These are phyloP conservation scores for Lathyrus oleraceus DNA, from an alignment of 306 rosid genomes.

Conservation along the genomic window DNA sequence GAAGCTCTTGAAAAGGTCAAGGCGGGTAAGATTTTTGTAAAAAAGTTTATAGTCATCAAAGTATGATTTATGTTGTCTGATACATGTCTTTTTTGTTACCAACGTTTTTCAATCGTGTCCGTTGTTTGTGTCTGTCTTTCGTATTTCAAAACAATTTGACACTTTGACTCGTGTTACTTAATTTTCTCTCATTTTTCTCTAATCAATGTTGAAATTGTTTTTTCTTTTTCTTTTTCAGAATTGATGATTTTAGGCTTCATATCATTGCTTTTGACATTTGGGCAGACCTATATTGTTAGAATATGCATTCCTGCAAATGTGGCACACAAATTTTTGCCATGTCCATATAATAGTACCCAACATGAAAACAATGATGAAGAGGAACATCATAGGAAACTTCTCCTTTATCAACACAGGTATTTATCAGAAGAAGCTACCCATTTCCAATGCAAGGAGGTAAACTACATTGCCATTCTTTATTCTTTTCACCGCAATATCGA, in stretches of 20 bases:
- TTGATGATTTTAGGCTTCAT: constrained; percentile 95
- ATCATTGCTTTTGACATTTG: constrained; percentile 81
- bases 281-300: constrained; percentile 72
- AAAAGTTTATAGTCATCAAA: constrained; percentile 1
- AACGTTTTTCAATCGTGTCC: background rate
- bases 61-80: background rate
- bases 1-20: constrained; percentile 92
- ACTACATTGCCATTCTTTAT: background rate
- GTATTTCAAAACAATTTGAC: background rate
- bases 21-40: constrained; percentile 57
- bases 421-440: constrained; percentile 48
- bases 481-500: background rate
- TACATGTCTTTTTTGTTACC: background rate
- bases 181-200: background rate
- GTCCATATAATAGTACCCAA: constrained; percentile 29
- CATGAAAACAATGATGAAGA: constrained; percentile 28
- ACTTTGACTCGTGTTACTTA: constrained; percentile 8
- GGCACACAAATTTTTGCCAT: constrained; percentile 77
- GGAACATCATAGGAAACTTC: constrained; percentile 60
- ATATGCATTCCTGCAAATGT: constrained; percentile 62
- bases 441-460: constrained; percentile 63
- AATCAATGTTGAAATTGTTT: constrained; percentile 12
- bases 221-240: constrained; percentile 56
- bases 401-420: constrained; percentile 62
- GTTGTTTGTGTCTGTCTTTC: background rate